Evolutionary conservation across 352 stramenopile species (phyloP).

Genomic region (Phytophthora pseudosyringae): DNA sequence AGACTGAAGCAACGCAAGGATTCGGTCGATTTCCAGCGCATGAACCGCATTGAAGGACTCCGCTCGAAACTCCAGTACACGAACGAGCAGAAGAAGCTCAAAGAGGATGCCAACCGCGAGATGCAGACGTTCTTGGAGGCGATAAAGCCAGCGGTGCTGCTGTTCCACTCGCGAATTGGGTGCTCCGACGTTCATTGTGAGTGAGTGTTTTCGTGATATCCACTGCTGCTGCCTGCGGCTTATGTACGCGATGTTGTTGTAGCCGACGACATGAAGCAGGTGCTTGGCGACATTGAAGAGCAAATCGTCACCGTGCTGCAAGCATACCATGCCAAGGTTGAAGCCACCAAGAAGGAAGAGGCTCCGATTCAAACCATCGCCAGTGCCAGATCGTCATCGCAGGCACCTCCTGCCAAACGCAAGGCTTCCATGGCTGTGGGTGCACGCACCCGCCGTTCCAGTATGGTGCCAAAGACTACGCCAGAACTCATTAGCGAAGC

Average conservation of each 20-base stretch:
- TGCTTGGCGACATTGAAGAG: slow-evolving; percentile 80
- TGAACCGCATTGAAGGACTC: slow-evolving; percentile 77
- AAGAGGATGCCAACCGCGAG: slow-evolving; percentile 74
- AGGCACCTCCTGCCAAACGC: slow-evolving; percentile 26
- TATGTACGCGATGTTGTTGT: neutral
- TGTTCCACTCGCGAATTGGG: slow-evolving; percentile 74
- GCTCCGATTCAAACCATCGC: slow-evolving; percentile 1
- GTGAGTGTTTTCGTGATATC: slow-evolving; percentile 7
- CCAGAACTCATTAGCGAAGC: slow-evolving; percentile 13
- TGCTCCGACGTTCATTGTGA: slow-evolving; percentile 72
- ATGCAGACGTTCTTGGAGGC: slow-evolving; percentile 69
- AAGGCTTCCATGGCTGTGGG: slow-evolving; percentile 17
- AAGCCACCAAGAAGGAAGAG: slow-evolving; percentile 48
- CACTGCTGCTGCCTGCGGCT: neutral
- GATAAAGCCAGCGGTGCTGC: slow-evolving; percentile 67
- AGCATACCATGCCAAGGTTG: slow-evolving; percentile 68
- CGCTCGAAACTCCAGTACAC: slow-evolving; percentile 67
- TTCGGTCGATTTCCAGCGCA: slow-evolving; percentile 76
- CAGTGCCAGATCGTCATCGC: slow-evolving; percentile 10
- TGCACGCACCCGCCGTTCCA: slow-evolving; percentile 23
- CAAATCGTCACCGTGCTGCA: slow-evolving; percentile 72
- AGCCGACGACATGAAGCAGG: slow-evolving; percentile 80
- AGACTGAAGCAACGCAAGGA: slow-evolving; percentile 87
- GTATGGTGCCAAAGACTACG: slow-evolving; percentile 3
- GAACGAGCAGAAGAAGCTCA: slow-evolving; percentile 79